Evolutionary conservation across 768 basidiomycete species (phyloP).

Genomic region (Lactifluus volemus): DNA sequence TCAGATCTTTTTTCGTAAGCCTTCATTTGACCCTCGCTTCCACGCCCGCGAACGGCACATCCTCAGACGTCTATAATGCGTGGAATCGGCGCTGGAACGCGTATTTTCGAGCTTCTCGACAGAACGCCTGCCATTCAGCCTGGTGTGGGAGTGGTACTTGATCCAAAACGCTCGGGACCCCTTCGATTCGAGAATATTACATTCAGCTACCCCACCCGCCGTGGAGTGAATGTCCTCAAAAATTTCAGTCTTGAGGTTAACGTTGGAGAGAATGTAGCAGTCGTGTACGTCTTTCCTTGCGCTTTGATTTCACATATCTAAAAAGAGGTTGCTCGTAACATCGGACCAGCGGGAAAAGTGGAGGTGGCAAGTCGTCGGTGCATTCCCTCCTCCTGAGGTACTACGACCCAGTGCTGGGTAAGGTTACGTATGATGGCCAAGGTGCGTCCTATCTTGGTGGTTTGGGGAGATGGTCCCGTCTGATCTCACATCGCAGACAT

Average conservation of each 20-base stretch:
- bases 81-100: slow-evolving; percentile 84
- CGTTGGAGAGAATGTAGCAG: slow-evolving; percentile 81
- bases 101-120: slow-evolving; percentile 91
- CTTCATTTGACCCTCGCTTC: slow-evolving; percentile 26
- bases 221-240: slow-evolving; percentile 70
- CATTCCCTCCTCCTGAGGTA: slow-evolving; percentile 82
- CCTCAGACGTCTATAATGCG: slow-evolving; percentile 87
- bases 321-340: slow-evolving; percentile 25
- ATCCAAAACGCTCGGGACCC: slow-evolving; percentile 49
- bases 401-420: slow-evolving; percentile 81
- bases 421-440: slow-evolving; percentile 77
- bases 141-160: slow-evolving; percentile 48
- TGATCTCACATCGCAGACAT: slow-evolving; percentile 48
- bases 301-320: background rate
- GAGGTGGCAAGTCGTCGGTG: slow-evolving; percentile 89
- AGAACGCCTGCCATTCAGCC: slow-evolving; percentile 67
- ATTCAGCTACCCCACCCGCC: slow-evolving; percentile 87
- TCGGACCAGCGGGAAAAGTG: slow-evolving; percentile 68
- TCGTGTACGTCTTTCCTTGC: slow-evolving; percentile 61
- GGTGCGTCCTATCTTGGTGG: slow-evolving; percentile 35
- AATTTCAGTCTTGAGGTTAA: slow-evolving; percentile 74
- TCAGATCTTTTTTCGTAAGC: slow-evolving; percentile 33
- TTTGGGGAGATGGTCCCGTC: background rate
- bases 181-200: slow-evolving; percentile 76
- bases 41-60: slow-evolving; percentile 16